A percentile compares a stretch with the other conserved stretches of the same genome.
Conservation (phyloP, 805 yeast genomes). For the Candida takata region DNA sequence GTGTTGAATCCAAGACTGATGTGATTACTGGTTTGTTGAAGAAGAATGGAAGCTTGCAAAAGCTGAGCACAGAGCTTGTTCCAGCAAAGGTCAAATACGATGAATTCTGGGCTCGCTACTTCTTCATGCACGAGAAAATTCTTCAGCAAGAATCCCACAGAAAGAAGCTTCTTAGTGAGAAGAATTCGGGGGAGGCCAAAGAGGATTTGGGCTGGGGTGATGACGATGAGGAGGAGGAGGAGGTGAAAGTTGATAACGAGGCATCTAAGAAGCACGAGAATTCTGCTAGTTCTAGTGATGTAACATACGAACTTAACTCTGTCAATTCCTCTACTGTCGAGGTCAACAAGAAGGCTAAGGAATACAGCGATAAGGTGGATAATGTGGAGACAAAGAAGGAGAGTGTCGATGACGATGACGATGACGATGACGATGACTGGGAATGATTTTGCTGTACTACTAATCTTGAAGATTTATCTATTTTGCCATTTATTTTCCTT, state of each 20-base stretch:
- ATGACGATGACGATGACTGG: conserved; percentile 47
- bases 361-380: conserved; percentile 4
- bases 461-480: background rate
- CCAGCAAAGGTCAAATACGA: conserved; percentile 54
- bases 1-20: conserved; percentile 41
- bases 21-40: conserved; percentile 42
- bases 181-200: conserved; percentile 2
- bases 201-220: conserved; percentile 15
- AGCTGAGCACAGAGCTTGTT: conserved; percentile 55
- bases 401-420: conserved; percentile 20
- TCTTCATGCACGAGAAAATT: conserved; percentile 35
- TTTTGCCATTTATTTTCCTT: background rate
- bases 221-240: conserved; percentile 16
- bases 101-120: conserved; percentile 73
- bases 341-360: conserved; percentile 16
- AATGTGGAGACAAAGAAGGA: conserved; percentile 28
- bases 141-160: conserved; percentile 47
- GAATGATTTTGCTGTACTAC: conserved; percentile 28
- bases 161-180: conserved; percentile 36
- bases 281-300: conserved; percentile 29
- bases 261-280: conserved; percentile 1
- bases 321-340: conserved; percentile 30
- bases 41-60: conserved; percentile 14
- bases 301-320: conserved; percentile 34
- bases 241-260: conserved; percentile 6